phyloP scores from a whole-genome alignment of 1,139 yeast genomes.

The Geotrichum carabidarum region DNA sequence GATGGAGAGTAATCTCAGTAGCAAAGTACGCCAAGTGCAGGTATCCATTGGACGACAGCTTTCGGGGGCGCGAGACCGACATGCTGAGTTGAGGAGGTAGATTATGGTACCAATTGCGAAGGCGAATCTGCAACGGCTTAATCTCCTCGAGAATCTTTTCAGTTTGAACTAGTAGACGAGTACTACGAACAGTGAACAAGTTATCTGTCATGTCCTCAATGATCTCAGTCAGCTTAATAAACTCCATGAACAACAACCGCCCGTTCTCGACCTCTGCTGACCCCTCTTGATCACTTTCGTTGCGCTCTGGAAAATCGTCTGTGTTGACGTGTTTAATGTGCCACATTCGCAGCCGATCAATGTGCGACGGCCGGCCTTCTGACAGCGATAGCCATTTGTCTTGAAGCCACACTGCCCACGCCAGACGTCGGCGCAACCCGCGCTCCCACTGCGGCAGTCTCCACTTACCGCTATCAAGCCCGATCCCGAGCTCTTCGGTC shows the following conservation, averaged over 20 bases:
- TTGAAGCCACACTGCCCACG: constrained; percentile 90
- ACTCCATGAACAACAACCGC: constrained; percentile 60
- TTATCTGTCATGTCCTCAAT: constrained; percentile 66
- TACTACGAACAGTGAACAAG: constrained; percentile 65
- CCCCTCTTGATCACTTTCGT: constrained; percentile 43
- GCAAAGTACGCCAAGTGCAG: constrained; percentile 82
- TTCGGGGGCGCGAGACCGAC: constrained; percentile 36
- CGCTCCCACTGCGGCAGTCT: constrained; percentile 90
- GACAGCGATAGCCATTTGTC: constrained; percentile 81
- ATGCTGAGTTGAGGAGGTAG: constrained; percentile 67
- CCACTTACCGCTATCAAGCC: constrained; percentile 83
- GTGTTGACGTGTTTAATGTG: constrained; percentile 32
- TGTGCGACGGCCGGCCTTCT: constrained; percentile 77
- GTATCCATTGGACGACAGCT: constrained; percentile 56
- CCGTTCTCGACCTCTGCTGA: constrained; percentile 70
- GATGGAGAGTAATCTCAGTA: constrained; percentile 75
- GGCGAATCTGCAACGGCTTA: constrained; percentile 74
- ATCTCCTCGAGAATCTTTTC: constrained; percentile 66
- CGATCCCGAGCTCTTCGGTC: constrained; percentile 81
- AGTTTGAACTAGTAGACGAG: constrained; percentile 51
- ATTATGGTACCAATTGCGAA: constrained; percentile 80
- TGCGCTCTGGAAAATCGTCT: constrained; percentile 34
- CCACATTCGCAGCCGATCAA: constrained; percentile 25
- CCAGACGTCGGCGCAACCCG: constrained; percentile 71
- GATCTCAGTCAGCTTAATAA: constrained; percentile 63